Evolutionary conservation across 352 stramenopile species (phyloP), one percentile per base, ranked within the genome.

Genomic region (Pythium scleroteichum): DNA sequence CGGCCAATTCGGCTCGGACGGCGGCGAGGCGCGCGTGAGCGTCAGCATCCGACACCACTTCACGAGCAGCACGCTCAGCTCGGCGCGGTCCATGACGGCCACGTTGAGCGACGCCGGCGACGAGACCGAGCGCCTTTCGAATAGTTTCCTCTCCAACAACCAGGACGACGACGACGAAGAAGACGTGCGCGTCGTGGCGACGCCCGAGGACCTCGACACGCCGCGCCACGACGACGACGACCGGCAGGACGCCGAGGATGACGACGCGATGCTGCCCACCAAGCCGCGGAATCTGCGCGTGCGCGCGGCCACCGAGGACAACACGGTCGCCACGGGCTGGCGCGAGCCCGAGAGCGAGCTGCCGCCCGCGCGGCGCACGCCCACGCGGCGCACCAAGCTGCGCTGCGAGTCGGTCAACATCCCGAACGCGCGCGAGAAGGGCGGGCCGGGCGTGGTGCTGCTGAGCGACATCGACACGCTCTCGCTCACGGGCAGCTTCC

Each of bases 381-480:
- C 29, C 38, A 39, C 55, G 12, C 69, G 68, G 10, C 62, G 27
- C 0, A 42, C 58, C 35, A 90, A 87, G 53, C 59, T 68, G 46
- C 75, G 73, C 13, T 72, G 67, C n/a, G 69, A 66, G 42, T 88
- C 81, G 32, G 23, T 59, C 19, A 58, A 59, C 32, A 32, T 63
- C 17, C 26, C 55, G 16, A 50, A 27, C 39, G n/a, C 57, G 27
- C 4, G 22, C 5, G 5, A 22, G 6, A 17, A 22, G 16, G 46
- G 33, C 20, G 24, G 49, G 0, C 22, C 71, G n/a, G 79, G 82
- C 27, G 63, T 91, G 8, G 71, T 91, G 56, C 57, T 91, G 53
- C 56, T 91, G 33, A 85, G 78, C 23, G 82, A 91, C 32, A 61
- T 88, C 24, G 82, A 91, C 24, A 74, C 69, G 45, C 57, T 87